Evolutionary conservation across 2,329 filamentous ascomycete genomes (phyloP), one percentile per base, ranked within the genome.

Genomic region (Albifimbria verrucaria): DNA sequence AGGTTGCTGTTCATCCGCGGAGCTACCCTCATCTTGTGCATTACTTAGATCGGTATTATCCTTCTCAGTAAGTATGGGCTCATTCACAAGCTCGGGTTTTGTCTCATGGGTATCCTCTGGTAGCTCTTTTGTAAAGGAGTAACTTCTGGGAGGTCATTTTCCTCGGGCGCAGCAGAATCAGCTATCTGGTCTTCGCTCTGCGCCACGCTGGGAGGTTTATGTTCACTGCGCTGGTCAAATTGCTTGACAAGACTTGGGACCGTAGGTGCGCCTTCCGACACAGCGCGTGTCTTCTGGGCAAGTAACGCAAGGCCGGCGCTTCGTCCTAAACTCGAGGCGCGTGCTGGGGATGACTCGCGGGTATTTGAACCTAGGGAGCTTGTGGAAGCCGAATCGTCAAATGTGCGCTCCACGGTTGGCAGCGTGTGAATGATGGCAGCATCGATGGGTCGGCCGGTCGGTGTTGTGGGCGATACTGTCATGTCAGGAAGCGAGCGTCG

Each of bases 401-500:
- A n/a, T 12, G 15, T 5, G 15, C 15, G 15, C 5, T 5, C 32
- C 4, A 12, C 18, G 12, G 12, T 12, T n/a, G 32, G 32, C 5
- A n/a, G 12, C 32, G 11, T 39, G 32, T 39, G 32, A 12, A n/a
- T 39, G 18, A 17, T 12, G 4, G 32, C 41, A 6, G 53, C 48
- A 12, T 62, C 61, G 3, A 52, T 46, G 7, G 18, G n/a, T 18
- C 46, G 7, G 28, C 46, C 32, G 4, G 44, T 21, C 4, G 44
- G 25, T 47, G 21, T 25, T n/a, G 23, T 25, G 12, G 7, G 20
- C 22, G 17, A n/a, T 20, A 3, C 42, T 10, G n/a, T 50, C 9
- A 49, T 52, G 22, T 43, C 41, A 9, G 58, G 50, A 7, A 56
- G 51, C 9, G 57, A 57, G n/a, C 54, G 55, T 44, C 55, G 58